Percentiles rank a stretch among this genome's conserved stretches.
Evolutionary conservation across 73 alveolate genomes (phyloP).

Genomic region (Paramecium pentaurelia): DNA sequence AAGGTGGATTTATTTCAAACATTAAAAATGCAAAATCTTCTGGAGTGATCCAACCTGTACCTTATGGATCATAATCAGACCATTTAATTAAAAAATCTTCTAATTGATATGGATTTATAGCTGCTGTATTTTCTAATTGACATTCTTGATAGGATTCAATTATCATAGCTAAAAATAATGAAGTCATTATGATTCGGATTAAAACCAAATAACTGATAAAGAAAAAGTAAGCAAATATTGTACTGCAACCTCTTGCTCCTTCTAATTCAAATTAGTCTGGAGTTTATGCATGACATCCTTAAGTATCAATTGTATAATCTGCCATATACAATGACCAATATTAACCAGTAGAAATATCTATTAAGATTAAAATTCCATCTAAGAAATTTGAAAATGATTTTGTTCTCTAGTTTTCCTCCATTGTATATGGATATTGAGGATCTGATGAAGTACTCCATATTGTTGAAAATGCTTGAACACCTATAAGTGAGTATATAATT

Average conservation of each 20-base stretch:
- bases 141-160: constrained; percentile 3
- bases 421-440: background rate
- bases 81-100: constrained; percentile 34
- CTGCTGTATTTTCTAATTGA: constrained; percentile 54
- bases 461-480: background rate
- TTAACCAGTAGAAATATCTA: background rate
- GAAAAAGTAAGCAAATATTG: background rate
- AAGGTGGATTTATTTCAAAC: constrained; percentile 36
- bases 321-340: background rate
- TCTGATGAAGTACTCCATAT: background rate
- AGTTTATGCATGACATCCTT: background rate
- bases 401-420: background rate
- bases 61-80: constrained; percentile 50
- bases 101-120: background rate
- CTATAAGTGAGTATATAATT: background rate
- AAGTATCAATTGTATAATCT: background rate
- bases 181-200: background rate
- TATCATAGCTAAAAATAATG: constrained; percentile 2
- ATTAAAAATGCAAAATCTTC: constrained; percentile 35
- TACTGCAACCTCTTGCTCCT: constrained; percentile 39
- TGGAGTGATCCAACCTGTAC: constrained; percentile 44
- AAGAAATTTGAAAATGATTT: background rate
- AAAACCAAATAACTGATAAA: background rate
- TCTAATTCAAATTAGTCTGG: background rate
- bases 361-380: background rate